Evolutionary conservation across 352 stramenopile genomes (phyloP).

Genomic region (Phytophthora ohioensis): DNA sequence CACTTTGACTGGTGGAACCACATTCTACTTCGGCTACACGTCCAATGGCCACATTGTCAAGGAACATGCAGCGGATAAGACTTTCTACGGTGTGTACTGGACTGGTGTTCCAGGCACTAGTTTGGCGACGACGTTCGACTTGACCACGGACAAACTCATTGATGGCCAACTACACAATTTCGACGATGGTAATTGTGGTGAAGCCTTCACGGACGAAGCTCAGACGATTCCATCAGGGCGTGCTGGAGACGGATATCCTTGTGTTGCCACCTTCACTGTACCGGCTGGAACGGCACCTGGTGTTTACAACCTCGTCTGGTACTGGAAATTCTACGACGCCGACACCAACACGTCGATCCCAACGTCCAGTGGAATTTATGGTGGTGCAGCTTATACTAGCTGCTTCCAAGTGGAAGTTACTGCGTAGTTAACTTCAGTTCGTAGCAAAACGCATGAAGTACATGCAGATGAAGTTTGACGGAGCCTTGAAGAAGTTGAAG

Average conservation of each 20-base stretch:
- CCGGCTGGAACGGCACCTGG: slow-evolving; percentile 53
- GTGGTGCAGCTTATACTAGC: slow-evolving; percentile 66
- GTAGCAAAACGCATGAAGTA: slow-evolving; percentile 4
- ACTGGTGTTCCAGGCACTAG: slow-evolving; percentile 47
- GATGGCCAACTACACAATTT: slow-evolving; percentile 74
- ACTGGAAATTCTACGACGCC: slow-evolving; percentile 77
- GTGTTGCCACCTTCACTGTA: slow-evolving; percentile 57
- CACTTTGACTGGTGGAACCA: slow-evolving; percentile 47
- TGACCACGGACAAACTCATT: slow-evolving; percentile 65
- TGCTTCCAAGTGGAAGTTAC: slow-evolving; percentile 72
- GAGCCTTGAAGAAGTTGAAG: slow-evolving; percentile 10
- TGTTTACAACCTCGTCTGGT: slow-evolving; percentile 76
- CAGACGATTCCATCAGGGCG: slow-evolving; percentile 50
- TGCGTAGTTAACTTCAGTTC: slow-evolving; percentile 11
- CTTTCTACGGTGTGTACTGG: slow-evolving; percentile 74
- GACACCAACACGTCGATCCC: slow-evolving; percentile 54
- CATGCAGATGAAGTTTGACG: slow-evolving; percentile 14
- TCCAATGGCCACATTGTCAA: slow-evolving; percentile 73
- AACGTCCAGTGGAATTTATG: slow-evolving; percentile 54
- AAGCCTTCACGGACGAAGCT: slow-evolving; percentile 51
- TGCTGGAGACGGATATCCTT: slow-evolving; percentile 62
- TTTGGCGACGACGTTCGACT: slow-evolving; percentile 55
- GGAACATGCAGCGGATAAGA: slow-evolving; percentile 61
- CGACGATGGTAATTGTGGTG: slow-evolving; percentile 71
- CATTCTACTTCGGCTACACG: slow-evolving; percentile 71